These are phyloP conservation scores for Pythium coloratum DNA, from an alignment of 352 stramenopile species.

Conservation along the genomic window DNA sequence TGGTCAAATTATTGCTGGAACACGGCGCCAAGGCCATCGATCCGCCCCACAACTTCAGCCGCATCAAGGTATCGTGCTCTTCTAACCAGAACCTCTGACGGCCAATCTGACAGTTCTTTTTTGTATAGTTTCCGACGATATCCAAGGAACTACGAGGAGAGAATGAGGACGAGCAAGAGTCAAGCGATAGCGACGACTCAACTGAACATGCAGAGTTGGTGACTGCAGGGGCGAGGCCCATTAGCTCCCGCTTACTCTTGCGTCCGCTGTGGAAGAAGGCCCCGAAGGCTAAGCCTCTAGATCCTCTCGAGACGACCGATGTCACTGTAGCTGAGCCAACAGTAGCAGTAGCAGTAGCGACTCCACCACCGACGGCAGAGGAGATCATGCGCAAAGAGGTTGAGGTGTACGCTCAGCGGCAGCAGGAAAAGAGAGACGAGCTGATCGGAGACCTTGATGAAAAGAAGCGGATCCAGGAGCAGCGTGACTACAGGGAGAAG, in stretches of 20 bases:
- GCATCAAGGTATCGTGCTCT: slow-evolving; percentile 34
- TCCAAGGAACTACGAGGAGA: slow-evolving; percentile 19
- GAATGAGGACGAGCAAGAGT: slow-evolving; percentile 5
- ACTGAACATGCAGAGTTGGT: slow-evolving; percentile 5
- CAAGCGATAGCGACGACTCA: slow-evolving; percentile 5
- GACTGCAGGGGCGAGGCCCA: not conserved
- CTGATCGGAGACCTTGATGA: slow-evolving; percentile 41
- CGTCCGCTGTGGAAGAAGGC: slow-evolving; percentile 5
- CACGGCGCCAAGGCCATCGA: slow-evolving; percentile 44
- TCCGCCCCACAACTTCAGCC: slow-evolving; percentile 32
- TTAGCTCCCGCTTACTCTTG: slow-evolving; percentile 2
- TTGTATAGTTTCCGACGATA: slow-evolving; percentile 24
- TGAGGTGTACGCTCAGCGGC: slow-evolving; percentile 26
- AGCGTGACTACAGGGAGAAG: slow-evolving; percentile 47
- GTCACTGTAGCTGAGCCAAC: not conserved
- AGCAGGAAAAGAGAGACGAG: slow-evolving; percentile 28
- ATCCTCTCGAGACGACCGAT: not conserved
- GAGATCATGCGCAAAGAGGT: slow-evolving; percentile 21
- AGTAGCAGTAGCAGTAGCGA: not conserved
- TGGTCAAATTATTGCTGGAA: slow-evolving; percentile 47
- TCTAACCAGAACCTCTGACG: not conserved
- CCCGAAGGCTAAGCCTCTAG: not conserved
- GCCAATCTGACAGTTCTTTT: not conserved
- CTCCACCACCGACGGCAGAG: not conserved
- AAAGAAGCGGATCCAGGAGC: slow-evolving; percentile 44